phyloP scores from a whole-genome alignment of 2,329 filamentous ascomycete genomes.

The Aspergillus uvarum region DNA sequence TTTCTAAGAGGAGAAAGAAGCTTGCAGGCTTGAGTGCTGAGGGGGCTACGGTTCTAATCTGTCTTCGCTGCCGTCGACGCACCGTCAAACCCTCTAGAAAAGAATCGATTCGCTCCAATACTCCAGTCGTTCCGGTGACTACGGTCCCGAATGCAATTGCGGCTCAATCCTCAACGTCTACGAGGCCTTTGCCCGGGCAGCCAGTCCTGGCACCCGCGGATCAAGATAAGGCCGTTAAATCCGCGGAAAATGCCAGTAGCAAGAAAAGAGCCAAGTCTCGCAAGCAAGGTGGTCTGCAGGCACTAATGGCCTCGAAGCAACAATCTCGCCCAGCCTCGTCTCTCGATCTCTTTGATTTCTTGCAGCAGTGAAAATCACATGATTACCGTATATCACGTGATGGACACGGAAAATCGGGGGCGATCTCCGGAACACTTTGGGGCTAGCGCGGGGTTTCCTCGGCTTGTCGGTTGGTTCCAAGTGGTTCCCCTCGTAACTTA shows the following conservation, averaged over 20 bases:
- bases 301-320: slow-evolving; percentile 50
- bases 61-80: slow-evolving; percentile 37
- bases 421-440: slow-evolving; percentile 18
- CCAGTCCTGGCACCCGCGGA: slow-evolving; percentile 11
- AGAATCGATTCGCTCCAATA: slow-evolving; percentile 13
- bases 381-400: slow-evolving; percentile 19
- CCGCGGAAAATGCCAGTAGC: slow-evolving; percentile 47
- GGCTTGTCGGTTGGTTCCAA: not conserved
- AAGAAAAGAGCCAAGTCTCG: slow-evolving; percentile 57
- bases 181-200: slow-evolving; percentile 9
- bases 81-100: slow-evolving; percentile 29
- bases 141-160: slow-evolving; percentile 9
- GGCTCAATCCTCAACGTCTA: slow-evolving; percentile 12
- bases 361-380: slow-evolving; percentile 40
- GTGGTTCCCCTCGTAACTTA: too few relatives aligned
- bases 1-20: slow-evolving; percentile 24
- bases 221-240: slow-evolving; percentile 20
- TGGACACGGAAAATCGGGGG: slow-evolving; percentile 16
- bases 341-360: slow-evolving; percentile 56
- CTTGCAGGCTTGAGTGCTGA: slow-evolving; percentile 13
- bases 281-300: slow-evolving; percentile 55
- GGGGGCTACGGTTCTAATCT: slow-evolving; percentile 37
- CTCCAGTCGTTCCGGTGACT: slow-evolving; percentile 14
- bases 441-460: slow-evolving; percentile 36
- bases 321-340: slow-evolving; percentile 32